Evolutionary conservation across 805 yeast genomes (phyloP), one percentile per base, ranked within the genome.

Genomic region (Metschnikowia hibisci): DNA sequence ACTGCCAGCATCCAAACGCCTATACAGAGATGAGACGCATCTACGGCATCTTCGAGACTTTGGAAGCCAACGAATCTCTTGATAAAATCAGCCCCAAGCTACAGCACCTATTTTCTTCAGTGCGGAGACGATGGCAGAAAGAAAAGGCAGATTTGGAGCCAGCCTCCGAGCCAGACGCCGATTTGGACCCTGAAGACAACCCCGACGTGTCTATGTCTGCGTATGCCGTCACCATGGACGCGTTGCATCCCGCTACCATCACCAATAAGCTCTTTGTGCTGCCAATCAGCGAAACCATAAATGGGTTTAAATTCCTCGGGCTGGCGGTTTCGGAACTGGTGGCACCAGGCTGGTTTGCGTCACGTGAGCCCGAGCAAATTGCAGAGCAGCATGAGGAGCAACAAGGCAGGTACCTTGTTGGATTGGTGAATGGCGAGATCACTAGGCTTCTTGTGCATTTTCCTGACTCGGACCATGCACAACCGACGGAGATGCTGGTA

Each of bases 271-370:
- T 66, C 25, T 66, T 69, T 5, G 57, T 69, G 8, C 66, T 57
- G 64, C 75, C 75, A 1, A 34, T 70, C 5, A 62, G 55, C 36
- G 58, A 54, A 32, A 67, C 74, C 1, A 59, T 69, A 33, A 62
- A 55, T 36, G 66, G 67, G 11, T 57, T 68, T 54, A 56, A 54
- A 42, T 55, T 50, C n/a, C 43, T 61, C 8, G 59, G 63, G 1
- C 40, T 45, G 42, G 51, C 51, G 2, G 46, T 52, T 14, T 40
- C 50, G 18, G 54, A 50, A 15, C 50, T 43, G 15, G 39, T 52
- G 3, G 47, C 47, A 9, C 50, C 52, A 3, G 40, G 34, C 20
- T 51, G 53, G 55, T 29, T 37, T 4, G 10, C 39, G n/a, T 18
- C 32, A 35, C n/a, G 15, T 16, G 32, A 16, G 15, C 25, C 39